Conservation (phyloP, 163 green algal genomes). For the Volvox carteri region DNA sequence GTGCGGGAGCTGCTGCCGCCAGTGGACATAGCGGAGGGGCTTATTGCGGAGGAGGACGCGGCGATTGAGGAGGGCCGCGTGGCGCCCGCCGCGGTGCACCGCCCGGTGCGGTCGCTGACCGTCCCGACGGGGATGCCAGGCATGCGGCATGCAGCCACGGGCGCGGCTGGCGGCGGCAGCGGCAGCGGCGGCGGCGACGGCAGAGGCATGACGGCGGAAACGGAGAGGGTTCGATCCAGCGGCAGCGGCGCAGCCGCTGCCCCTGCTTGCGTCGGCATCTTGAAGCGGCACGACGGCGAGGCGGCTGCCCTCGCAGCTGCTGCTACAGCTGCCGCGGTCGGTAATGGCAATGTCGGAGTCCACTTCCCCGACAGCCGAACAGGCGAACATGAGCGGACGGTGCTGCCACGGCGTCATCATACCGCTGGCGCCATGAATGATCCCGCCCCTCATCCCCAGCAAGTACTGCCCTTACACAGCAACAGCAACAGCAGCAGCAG, state of each 20-base stretch:
- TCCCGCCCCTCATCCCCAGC: too few relatives aligned
- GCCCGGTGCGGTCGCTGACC: not conserved
- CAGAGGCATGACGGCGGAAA: too few relatives aligned
- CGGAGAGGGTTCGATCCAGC: not conserved
- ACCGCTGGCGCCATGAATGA: too few relatives aligned
- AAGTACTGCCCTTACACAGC: too few relatives aligned
- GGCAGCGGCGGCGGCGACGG: not conserved
- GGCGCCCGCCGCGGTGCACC: not conserved
- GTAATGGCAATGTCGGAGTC: too few relatives aligned
- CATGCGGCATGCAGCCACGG: not conserved
- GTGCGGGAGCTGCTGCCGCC: conserved; percentile 40
- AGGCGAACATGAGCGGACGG: too few relatives aligned
- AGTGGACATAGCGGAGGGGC: conserved; percentile 10
- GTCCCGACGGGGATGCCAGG: too few relatives aligned
- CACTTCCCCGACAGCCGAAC: too few relatives aligned
- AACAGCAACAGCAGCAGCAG: too few relatives aligned
- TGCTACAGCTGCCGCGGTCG: not conserved
- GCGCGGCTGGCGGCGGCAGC: not conserved
- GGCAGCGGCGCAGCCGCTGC: not conserved
- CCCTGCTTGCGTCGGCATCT: not conserved
- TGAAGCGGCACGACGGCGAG: not conserved
- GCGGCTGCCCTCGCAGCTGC: too few relatives aligned
- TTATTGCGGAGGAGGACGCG: conserved; percentile 9
- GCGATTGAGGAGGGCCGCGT: not conserved
- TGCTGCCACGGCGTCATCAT: too few relatives aligned